phyloP scores from a whole-genome alignment of 2,329 filamentous ascomycete genomes.

The Sphaerulina vaccinii region DNA sequence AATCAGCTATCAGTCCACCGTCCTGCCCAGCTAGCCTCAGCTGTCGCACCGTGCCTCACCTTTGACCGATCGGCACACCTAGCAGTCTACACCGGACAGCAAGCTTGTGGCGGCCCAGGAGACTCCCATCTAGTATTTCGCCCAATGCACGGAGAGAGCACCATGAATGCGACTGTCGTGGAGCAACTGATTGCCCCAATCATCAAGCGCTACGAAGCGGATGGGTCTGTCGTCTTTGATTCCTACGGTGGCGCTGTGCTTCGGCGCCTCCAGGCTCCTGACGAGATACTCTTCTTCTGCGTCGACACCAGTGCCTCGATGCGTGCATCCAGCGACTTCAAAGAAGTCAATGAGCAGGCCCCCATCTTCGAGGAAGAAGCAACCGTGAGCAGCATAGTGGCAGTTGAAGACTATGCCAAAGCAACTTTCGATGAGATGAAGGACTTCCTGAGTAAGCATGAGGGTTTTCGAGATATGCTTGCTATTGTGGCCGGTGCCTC shows the following conservation, averaged over 20 bases:
- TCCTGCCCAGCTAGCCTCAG: conserved; percentile 32
- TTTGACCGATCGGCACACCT: conserved; percentile 38
- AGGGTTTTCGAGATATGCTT: conserved; percentile 34
- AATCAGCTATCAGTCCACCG: conserved; percentile 35
- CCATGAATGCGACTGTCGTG: conserved; percentile 38
- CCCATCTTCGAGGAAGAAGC: conserved; percentile 15
- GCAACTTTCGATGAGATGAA: conserved; percentile 31
- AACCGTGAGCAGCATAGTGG: conserved; percentile 3
- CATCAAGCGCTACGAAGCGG: conserved; percentile 31
- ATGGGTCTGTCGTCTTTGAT: conserved; percentile 40
- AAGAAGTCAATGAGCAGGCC: conserved; percentile 31
- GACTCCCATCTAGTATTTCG: conserved; percentile 38
- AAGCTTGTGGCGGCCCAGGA: conserved; percentile 36
- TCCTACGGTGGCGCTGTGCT: conserved; percentile 33
- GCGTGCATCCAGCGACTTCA: conserved; percentile 33
- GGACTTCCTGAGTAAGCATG: conserved; percentile 28
- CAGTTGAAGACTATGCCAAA: conserved; percentile 16
- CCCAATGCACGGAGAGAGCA: conserved; percentile 35
- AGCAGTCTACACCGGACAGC: conserved; percentile 40
- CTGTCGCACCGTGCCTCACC: conserved; percentile 37
- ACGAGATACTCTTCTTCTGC: conserved; percentile 39
- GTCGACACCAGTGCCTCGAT: conserved; percentile 40
- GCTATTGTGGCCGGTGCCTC: conserved; percentile 26
- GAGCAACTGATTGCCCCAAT: conserved; percentile 39
- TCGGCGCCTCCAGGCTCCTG: conserved; percentile 33